These are phyloP conservation scores for Ogataea nitratoaversa DNA, from an alignment of 805 yeast genomes.

Conservation along the genomic window DNA sequence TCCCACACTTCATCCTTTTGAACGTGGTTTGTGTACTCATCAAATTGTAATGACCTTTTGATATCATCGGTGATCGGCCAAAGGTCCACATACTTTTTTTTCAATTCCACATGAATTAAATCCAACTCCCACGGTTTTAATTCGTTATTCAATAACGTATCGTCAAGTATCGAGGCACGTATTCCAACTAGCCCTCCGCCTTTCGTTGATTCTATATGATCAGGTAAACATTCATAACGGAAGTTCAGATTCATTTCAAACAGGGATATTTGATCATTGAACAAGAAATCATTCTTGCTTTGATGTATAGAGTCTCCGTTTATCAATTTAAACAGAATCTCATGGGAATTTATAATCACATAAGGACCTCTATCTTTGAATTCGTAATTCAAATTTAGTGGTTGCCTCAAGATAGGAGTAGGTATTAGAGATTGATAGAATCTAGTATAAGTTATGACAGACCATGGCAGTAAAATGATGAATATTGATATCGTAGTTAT, in stretches of 20 bases:
- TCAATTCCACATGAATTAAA: conserved; percentile 11
- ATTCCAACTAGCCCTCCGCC: conserved; percentile 14
- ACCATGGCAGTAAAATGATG: conserved; percentile 30
- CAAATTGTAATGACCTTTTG: conserved; percentile 12
- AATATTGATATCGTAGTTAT: conserved; percentile 14
- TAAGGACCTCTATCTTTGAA: conserved; percentile 22
- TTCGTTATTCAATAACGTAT: conserved; percentile 15
- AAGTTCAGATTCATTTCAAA: conserved; percentile 20
- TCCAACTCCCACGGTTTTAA: conserved; percentile 22
- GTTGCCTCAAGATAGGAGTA: conserved; percentile 11
- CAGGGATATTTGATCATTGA: conserved; percentile 2
- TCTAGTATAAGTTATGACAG: conserved; percentile 27
- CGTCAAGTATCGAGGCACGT: conserved; percentile 21
- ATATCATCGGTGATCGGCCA: conserved; percentile 28
- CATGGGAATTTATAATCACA: conserved; percentile 16
- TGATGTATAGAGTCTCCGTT: background rate
- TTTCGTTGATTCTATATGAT: background rate
- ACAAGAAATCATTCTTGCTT: conserved; percentile 8
- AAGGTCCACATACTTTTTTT: conserved; percentile 14
- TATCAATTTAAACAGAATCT: conserved; percentile 11
- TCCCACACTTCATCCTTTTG: conserved; percentile 6
- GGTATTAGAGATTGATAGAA: conserved; percentile 31
- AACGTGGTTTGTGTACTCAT: conserved; percentile 12
- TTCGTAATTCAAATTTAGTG: conserved; percentile 19
- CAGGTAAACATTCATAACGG: conserved; percentile 8